phyloP scores from a whole-genome alignment of 2,329 filamentous ascomycete species.

The Botrytis elliptica region DNA sequence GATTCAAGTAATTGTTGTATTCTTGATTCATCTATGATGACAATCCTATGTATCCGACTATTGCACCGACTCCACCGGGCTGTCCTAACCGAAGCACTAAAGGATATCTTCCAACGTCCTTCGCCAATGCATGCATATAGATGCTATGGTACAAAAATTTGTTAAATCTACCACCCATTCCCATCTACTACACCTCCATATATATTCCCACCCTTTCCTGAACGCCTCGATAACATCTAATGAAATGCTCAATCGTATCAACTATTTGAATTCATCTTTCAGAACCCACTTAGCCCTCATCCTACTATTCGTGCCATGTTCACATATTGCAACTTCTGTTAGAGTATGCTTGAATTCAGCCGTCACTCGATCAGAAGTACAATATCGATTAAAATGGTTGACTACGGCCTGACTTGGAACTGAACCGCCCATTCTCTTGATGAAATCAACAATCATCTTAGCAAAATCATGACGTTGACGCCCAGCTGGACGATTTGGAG shows the following conservation, averaged over 20 bases:
- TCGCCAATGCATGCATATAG: neutral
- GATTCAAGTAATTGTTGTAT: neutral
- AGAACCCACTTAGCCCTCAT: conserved; percentile 39
- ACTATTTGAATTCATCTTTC: conserved; percentile 39
- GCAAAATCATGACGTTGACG: conserved; percentile 60
- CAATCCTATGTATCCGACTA: neutral
- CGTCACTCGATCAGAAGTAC: conserved; percentile 64
- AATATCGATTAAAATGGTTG: conserved; percentile 84
- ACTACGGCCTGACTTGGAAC: conserved; percentile 83
- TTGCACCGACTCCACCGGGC: neutral
- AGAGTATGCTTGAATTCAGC: conserved; percentile 81
- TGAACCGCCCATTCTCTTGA: conserved; percentile 72
- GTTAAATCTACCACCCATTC: neutral
- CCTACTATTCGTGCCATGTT: conserved; percentile 42
- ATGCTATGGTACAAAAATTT: neutral
- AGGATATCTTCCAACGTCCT: conserved; percentile 1
- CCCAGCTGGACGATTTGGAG: conserved; percentile 44
- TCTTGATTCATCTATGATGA: neutral
- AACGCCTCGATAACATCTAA: conserved; percentile 3
- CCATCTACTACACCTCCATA: neutral
- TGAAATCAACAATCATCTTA: conserved; percentile 73
- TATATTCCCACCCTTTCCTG: neutral
- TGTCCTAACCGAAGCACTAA: neutral
- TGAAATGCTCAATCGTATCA: neutral
- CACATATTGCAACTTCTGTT: conserved; percentile 70